Conservation (phyloP, 2,329 filamentous ascomycete genomes). For the Magnaporthiopsis poae region DNA sequence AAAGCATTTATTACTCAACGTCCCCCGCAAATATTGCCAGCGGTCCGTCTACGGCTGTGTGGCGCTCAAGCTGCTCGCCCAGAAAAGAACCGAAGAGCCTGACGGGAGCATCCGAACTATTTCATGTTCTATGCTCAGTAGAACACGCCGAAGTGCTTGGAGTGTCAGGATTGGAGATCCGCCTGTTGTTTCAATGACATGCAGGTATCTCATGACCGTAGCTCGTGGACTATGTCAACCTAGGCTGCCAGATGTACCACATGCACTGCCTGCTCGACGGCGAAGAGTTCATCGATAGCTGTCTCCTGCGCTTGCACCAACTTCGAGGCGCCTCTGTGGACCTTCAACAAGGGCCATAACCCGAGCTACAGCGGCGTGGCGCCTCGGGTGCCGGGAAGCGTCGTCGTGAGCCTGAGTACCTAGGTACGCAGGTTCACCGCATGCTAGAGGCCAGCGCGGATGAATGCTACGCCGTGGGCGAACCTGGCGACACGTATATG, state of each 20-base stretch:
- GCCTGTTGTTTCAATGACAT: too few relatives aligned
- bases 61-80: neutral
- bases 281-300: slow-evolving; percentile 32
- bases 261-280: slow-evolving; percentile 29
- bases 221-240: slow-evolving; percentile 18
- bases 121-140: neutral
- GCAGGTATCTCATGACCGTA: too few relatives aligned
- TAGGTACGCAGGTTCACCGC: slow-evolving; percentile 38
- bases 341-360: slow-evolving; percentile 35
- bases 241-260: slow-evolving; percentile 23
- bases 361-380: slow-evolving; percentile 47
- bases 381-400: slow-evolving; percentile 39
- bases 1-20: too few relatives aligned
- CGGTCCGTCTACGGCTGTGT: neutral
- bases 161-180: slow-evolving; percentile 14
- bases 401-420: slow-evolving; percentile 35
- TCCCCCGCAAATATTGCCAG: too few relatives aligned
- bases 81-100: neutral
- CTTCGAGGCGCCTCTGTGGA: slow-evolving; percentile 32
- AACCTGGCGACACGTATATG: slow-evolving; percentile 44
- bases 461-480: slow-evolving; percentile 39
- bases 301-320: slow-evolving; percentile 22
- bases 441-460: slow-evolving; percentile 41
- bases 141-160: neutral
- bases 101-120: neutral